These are phyloP conservation scores for Vachellia pachyceras DNA, from an alignment of 306 rosid genomes.

Conservation along the genomic window DNA sequence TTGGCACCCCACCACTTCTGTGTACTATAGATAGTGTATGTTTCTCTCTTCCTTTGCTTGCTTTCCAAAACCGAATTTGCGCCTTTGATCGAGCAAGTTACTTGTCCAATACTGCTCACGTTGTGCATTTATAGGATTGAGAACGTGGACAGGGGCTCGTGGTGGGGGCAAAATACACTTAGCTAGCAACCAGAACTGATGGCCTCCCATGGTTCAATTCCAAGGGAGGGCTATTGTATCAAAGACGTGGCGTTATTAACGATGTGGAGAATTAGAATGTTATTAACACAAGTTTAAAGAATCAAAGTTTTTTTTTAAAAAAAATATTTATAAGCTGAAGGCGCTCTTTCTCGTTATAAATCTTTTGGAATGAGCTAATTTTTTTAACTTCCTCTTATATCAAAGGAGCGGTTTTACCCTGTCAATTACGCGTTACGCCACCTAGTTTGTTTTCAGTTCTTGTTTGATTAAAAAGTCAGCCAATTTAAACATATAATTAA, in stretches of 20 bases:
- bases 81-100: neutral
- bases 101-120: neutral
- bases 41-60: conserved; percentile 8
- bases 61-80: conserved; percentile 39
- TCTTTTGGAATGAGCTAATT: no score
- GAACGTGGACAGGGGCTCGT: neutral
- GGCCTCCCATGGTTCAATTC: neutral
- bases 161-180: conserved; percentile 34
- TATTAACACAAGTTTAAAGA: no score
- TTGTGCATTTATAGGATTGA: conserved; percentile 42
- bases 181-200: neutral
- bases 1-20: conserved; percentile 19
- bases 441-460: neutral
- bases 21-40: neutral
- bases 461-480: neutral
- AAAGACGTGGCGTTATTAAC: neutral
- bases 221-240: neutral
- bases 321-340: no score
- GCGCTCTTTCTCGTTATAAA: no score
- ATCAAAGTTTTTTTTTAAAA: no score
- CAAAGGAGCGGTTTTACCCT: no score
- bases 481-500: no score
- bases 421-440: neutral
- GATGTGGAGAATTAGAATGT: neutral
- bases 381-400: no score